A percentile compares a stretch with the other conserved stretches of the same genome.
Evolutionary conservation across 768 basidiomycete genomes (phyloP).

Genomic region (Russula abietina): DNA sequence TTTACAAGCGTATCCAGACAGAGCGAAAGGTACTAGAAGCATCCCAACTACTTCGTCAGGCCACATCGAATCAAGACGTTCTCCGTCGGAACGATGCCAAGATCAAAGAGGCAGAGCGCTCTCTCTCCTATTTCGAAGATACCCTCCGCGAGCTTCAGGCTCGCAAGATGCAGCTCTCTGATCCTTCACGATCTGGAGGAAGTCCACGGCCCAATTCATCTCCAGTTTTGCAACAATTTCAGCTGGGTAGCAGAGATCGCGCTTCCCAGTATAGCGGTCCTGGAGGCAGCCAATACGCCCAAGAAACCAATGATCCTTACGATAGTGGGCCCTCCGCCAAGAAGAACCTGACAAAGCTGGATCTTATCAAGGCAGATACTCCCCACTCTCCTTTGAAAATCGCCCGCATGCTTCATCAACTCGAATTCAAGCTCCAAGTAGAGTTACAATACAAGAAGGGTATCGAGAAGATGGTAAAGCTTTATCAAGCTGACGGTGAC

Average conservation of each 20-base stretch:
- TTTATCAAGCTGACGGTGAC: slow-evolving; percentile 95
- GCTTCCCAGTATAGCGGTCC: slow-evolving; percentile 13
- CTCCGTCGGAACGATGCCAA: slow-evolving; percentile 73
- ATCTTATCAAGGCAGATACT: slow-evolving; percentile 96
- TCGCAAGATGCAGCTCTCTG: slow-evolving; percentile 58
- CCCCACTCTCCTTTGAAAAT: slow-evolving; percentile 95
- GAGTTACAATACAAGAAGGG: slow-evolving; percentile 98
- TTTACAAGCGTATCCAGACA: slow-evolving; percentile 83
- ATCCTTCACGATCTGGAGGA: slow-evolving; percentile 45
- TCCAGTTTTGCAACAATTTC: slow-evolving; percentile 12
- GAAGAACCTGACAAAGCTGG: slow-evolving; percentile 73
- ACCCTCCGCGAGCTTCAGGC: slow-evolving; percentile 76
- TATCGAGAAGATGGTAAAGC: slow-evolving; percentile 97
- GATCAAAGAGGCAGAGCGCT: slow-evolving; percentile 80
- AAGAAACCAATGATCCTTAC: slow-evolving; percentile 31
- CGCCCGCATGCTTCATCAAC: slow-evolving; percentile 94
- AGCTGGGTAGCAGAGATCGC: slow-evolving; percentile 19
- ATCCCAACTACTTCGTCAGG: slow-evolving; percentile 67
- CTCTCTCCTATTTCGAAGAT: slow-evolving; percentile 81
- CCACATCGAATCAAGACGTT: slow-evolving; percentile 84
- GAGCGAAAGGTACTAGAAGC: slow-evolving; percentile 92
- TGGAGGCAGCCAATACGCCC: slow-evolving; percentile 26
- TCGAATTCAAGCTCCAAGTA: slow-evolving; percentile 98
- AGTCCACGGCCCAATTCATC: slow-evolving; percentile 12
- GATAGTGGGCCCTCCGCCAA: slow-evolving; percentile 39